Evolutionary conservation across 1,284 basidiomycete genomes (phyloP).

Genomic region (Chiua sp.): DNA sequence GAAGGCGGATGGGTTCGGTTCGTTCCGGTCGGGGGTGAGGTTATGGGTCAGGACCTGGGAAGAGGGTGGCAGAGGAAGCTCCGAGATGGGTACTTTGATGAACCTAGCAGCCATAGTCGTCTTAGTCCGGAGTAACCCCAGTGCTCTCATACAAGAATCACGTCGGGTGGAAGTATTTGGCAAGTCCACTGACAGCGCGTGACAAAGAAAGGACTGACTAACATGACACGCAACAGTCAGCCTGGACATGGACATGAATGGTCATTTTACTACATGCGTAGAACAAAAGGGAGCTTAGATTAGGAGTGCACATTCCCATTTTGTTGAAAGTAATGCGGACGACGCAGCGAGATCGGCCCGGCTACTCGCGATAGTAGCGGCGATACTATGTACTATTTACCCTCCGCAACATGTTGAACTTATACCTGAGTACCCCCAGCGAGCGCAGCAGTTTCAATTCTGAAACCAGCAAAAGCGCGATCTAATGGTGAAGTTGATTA

Average conservation of each 20-base stretch:
- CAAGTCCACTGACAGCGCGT: neutral
- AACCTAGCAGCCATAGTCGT: slow-evolving; percentile 26
- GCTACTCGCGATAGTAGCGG: slow-evolving; percentile 39
- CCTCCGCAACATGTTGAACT: slow-evolving; percentile 50
- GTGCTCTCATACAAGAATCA: slow-evolving; percentile 16
- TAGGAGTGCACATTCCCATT: neutral
- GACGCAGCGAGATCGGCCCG: slow-evolving; percentile 47
- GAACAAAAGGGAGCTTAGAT: neutral
- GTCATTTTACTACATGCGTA: too few species aligned
- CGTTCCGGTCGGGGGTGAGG: slow-evolving; percentile 71
- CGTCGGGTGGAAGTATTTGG: neutral
- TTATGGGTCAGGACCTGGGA: slow-evolving; percentile 67
- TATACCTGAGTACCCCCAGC: slow-evolving; percentile 53
- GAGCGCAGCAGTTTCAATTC: slow-evolving; percentile 58
- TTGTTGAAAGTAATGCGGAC: slow-evolving; percentile 41
- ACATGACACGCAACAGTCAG: neutral
- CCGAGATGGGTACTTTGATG: slow-evolving; percentile 54
- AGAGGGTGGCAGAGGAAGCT: slow-evolving; percentile 67
- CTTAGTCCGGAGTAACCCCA: slow-evolving; percentile 6
- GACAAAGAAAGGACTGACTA: neutral
- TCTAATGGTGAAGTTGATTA: slow-evolving; percentile 47
- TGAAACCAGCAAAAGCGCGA: slow-evolving; percentile 53
- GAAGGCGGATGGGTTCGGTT: slow-evolving; percentile 58
- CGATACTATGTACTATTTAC: too few species aligned
- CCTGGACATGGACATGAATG: too few species aligned